phyloP scores from a whole-genome alignment of 345 rosid species.

The Rhizophora mangle region DNA sequence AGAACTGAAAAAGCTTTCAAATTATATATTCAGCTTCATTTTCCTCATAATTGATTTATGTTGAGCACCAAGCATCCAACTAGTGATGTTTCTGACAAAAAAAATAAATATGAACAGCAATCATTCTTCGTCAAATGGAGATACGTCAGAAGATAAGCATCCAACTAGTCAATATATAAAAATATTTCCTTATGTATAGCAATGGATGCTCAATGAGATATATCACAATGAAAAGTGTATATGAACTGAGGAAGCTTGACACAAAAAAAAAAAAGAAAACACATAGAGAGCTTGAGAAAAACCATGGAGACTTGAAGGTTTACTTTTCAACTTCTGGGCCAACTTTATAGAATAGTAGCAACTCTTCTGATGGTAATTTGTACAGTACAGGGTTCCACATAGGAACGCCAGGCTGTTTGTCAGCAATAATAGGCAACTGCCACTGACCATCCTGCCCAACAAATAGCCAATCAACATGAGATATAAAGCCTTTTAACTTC shows the following conservation, averaged over 20 bases:
- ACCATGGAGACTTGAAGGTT: slow-evolving; percentile 3
- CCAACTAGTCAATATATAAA: no score
- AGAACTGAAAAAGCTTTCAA: no score
- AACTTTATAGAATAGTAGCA: slow-evolving; percentile 77
- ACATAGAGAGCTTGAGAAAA: background rate
- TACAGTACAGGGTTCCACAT: slow-evolving; percentile 92
- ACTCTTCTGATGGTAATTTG: slow-evolving; percentile 69
- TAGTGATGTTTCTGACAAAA: no score
- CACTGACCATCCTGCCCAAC: slow-evolving; percentile 61
- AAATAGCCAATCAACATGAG: slow-evolving; percentile 7
- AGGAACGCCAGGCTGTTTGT: slow-evolving; percentile 70
- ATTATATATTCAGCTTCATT: no score
- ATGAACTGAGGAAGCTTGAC: slow-evolving; percentile 2
- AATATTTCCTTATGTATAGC: no score
- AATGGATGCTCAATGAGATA: no score
- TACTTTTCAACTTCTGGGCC: slow-evolving; percentile 88
- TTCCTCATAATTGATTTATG: no score
- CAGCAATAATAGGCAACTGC: slow-evolving; percentile 51
- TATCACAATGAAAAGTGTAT: no score
- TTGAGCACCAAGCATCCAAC: no score
- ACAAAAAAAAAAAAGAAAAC: background rate
- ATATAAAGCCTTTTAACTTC: slow-evolving; percentile 5
- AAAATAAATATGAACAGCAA: no score
- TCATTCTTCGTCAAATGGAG: no score
- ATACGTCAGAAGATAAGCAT: no score